Evolutionary conservation across 2,329 filamentous ascomycete genomes (phyloP).

Genomic region (Fusarium sp.): DNA sequence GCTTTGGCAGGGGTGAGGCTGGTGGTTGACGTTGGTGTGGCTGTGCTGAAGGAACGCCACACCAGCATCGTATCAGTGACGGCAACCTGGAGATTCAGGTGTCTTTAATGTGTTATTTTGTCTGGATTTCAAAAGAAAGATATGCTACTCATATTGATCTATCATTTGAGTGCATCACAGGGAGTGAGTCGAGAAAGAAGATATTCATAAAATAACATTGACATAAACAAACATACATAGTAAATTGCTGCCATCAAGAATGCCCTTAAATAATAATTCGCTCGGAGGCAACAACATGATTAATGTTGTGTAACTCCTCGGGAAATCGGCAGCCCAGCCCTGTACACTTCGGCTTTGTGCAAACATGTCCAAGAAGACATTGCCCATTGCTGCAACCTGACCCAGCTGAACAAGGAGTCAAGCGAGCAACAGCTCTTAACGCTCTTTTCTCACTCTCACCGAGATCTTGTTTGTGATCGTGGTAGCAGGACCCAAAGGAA

Average conservation of each 20-base stretch:
- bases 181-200: too few species aligned
- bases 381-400: constrained; percentile 46
- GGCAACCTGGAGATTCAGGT: too few species aligned
- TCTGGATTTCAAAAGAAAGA: too few species aligned
- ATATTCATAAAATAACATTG: too few species aligned
- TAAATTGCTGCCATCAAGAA: background rate
- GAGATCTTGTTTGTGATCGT: constrained; percentile 48
- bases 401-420: constrained; percentile 47
- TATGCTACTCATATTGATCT: background rate
- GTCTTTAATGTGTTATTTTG: too few species aligned
- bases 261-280: background rate
- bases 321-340: background rate
- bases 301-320: background rate
- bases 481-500: constrained; percentile 39
- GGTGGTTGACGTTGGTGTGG: constrained; percentile 18
- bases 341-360: background rate
- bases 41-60: background rate
- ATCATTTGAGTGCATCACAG: too few species aligned
- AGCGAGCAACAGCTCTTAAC: constrained; percentile 51
- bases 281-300: background rate
- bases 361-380: constrained; percentile 45
- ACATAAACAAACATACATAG: background rate
- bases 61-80: background rate
- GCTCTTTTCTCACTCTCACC: constrained; percentile 42
- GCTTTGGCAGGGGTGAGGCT: constrained; percentile 27